Evolutionary conservation across 208 protist species (phyloP), one percentile per base, ranked within the genome.

Genomic region (Wallacemonas collosoma): DNA sequence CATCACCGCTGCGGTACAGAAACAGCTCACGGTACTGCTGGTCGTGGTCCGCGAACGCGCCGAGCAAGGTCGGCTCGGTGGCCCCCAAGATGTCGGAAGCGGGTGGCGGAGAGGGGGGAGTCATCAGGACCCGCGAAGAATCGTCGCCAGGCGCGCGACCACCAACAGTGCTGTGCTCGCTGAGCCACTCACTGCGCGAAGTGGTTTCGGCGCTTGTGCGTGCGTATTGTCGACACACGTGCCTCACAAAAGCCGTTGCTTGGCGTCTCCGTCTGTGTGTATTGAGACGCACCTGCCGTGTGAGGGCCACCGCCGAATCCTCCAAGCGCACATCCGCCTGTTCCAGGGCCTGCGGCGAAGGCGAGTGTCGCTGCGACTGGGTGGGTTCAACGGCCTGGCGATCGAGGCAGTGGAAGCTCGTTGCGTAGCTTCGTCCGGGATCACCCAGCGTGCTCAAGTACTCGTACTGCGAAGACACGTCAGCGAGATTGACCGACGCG

Each of bases 351-450:
- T 50, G 26, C 44, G 35, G 26, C 6, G 26, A 36, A 15, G 58
- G n/a, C 26, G 58, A 64, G 35, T 64, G 12, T 36, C 14, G 38
- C 44, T 5, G 7, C 8, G 38, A 6, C 44, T 38, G 12, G 40
- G 63, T 43, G 9, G 35, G 8, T 14, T 8, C 5, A 5, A 39
- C 63, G 7, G 54, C 41, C 4, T 26, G n/a, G 7, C 60, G 40
- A 8, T 69, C 6, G 0, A 73, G 62, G 71, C 91, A 96, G 51
- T 84, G 87, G 17, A 96, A 86, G 6, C 83, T 91, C 12, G 85
- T 72, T 57, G 92, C 90, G 71, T 83, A 89, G 75, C 82, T 89
- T 0, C 86, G 76, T 8, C 86, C 80, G 50, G 90, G 79, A 4
- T 69, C 79, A 8, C 87, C 80, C 1, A 96, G 82, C 2, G 85